Evolutionary conservation across 495 filamentous ascomycete genomes (phyloP), one percentile per base, ranked within the genome.

Genomic region (Annulohypoxylon bovei): DNA sequence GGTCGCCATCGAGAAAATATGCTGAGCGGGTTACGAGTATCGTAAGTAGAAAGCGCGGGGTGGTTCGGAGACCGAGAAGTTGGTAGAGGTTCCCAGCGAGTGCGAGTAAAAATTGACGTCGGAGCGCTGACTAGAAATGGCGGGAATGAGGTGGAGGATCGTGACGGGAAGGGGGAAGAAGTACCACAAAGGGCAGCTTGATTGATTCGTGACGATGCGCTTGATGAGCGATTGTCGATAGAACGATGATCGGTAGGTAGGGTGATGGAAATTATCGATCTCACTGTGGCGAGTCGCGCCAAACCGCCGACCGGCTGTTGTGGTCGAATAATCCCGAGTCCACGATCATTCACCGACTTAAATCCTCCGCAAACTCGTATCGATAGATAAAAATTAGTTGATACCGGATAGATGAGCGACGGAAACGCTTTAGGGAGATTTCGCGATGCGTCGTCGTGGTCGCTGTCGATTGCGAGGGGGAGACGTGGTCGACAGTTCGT

Each of bases 281-380:
- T 70, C 62, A 75, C 66, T 76, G 75, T 75, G 75, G 76, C 79
- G 70, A 80, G 76, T 75, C 77, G 77, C 79, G 79, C 78, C 75
- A 81, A 74, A 77, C 70, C 76, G 80, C 75, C 75, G 73, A 77
- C 71, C 67, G 74, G 74, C 71, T 74, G 68, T 72, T 69, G 62
- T 67, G 68, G 71, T 73, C 62, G 66, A 73, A 67, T 37, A 62
- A 56, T 47, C 61, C 72, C 72, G 52, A 71, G 63, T 58, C 60
- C 67, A 65, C 63, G 72, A 65, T 67, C 75, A 78, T 78, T 68
- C 69, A 75, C 65, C 67, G 59, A 66, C 66, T 33, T 35, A 47
- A 73, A 62, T 56, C 35, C 62, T 52, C 57, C 53, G 33, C 22
- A 63, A 42, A n/a, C 25, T 67, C 57, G 57, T 61, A 62, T 53